Base-by-base conservation (phyloP, 345 rosid species). In the Angophora floribunda region DNA sequence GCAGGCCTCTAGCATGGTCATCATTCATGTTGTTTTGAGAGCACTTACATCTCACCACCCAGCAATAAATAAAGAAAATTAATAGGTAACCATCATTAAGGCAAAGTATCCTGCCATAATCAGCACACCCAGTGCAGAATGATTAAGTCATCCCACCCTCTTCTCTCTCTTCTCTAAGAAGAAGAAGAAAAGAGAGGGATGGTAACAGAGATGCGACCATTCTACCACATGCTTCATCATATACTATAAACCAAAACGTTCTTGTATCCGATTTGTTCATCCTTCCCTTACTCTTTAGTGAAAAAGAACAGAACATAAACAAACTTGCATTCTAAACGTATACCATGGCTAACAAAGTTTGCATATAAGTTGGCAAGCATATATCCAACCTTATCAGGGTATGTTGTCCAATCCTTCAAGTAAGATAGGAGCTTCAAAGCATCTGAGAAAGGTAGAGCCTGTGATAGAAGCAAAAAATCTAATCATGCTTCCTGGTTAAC, bases 371-470 rank as follows among this genome's bases (percentile, higher is more conserved):
- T 75, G 49, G 82, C 82, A 75, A 75, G 82, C 49, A 36, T 36
- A 19, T 36, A 75, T 70, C 91, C 86, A 93, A 97, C 99, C 99
- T 97, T 98, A 70, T 95, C 99, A 4, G 95, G 96, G 92, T 92
- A 94, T 82, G 91, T 88, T 91, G 93, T 92, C 99, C 99, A 98
- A 88, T 92, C 94, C 93, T 94, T 93, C 90, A 91, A 85, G 91
- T 95, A 97, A 82, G 95, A 92, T 36, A 98, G 91, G 88, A 98
- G 95, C 94, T 95, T 98, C 89, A 98, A 91, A 87, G 97, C 95
- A 93, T 96, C 98, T 52, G 99, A 95, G 93, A 98, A 98, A 89
- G 98, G 95, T 89, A 98, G 90, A 86, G 97, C 95, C 99, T 97
- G 93, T 89, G 90, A 47, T 55, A 50, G 87, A 88, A 90, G 55